Conservation (phyloP, 2,329 filamentous ascomycete species). For the Nothophaeocryptopus gaeumannii region DNA sequence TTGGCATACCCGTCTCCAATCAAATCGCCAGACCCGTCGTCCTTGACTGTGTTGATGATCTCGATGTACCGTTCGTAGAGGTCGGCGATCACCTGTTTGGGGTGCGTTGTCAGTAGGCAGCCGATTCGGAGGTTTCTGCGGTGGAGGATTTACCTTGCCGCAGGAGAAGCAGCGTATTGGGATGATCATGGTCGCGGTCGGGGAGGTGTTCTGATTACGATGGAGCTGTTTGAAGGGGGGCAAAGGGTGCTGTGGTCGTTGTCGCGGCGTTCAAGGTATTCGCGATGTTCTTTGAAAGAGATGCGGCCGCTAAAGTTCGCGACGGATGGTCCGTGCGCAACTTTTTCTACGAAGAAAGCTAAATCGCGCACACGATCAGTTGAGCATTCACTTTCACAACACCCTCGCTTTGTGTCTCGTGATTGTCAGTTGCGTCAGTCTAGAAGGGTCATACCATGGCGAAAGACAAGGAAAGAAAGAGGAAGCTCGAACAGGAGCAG, state of each 20-base stretch:
- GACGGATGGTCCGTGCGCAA: conserved; percentile 11
- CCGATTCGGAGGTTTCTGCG: background rate
- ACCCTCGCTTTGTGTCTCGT: background rate
- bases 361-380: conserved; percentile 7
- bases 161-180: conserved; percentile 98
- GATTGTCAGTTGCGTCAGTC: background rate
- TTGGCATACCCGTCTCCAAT: conserved; percentile 35
- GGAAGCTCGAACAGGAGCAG: conserved; percentile 24
- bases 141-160: conserved; percentile 72
- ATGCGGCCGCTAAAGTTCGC: background rate
- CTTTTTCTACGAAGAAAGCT: conserved; percentile 11
- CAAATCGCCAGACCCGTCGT: conserved; percentile 56
- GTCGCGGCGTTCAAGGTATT: conserved; percentile 11
- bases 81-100: conserved; percentile 80
- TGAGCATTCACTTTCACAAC: background rate
- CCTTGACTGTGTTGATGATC: conserved; percentile 73
- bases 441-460: conserved; percentile 11
- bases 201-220: background rate
- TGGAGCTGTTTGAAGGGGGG: background rate
- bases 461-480: conserved; percentile 20
- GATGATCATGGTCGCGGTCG: conserved; percentile 77
- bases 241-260: background rate
- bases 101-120: conserved; percentile 5
- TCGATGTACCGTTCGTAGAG: conserved; percentile 95
- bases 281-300: background rate